A percentile compares a stretch with the other conserved stretches of the same genome.
Conservation (phyloP, 75 land plant species). For the Selaginella tamariscina region DNA sequence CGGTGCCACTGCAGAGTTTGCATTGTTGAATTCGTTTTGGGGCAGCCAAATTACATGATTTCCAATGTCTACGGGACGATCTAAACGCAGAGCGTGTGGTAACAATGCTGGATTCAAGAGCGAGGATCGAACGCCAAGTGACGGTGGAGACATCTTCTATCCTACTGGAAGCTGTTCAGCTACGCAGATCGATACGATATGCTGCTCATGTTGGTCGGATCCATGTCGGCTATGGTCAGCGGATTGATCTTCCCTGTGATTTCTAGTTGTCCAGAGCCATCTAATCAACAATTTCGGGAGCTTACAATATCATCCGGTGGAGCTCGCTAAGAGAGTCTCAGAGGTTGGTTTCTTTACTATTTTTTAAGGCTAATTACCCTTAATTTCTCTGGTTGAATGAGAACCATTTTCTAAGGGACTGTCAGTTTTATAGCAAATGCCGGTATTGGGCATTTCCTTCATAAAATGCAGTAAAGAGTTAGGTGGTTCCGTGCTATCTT, state of each 20-base stretch:
- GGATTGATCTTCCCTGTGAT: conserved; percentile 27
- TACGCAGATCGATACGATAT: conserved; percentile 34
- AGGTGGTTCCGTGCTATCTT: not conserved
- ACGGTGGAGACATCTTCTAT: not conserved
- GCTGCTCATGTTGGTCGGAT: conserved; percentile 30
- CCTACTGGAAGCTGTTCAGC: conserved; percentile 10
- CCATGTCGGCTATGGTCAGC: conserved; percentile 31
- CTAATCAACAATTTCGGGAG: conserved; percentile 26
- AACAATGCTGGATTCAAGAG: too few species aligned
- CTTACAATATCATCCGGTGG: conserved; percentile 16
- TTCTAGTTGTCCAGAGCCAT: conserved; percentile 23
- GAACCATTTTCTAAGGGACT: not conserved
- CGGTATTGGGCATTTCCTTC: not conserved
- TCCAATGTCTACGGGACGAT: too few species aligned
- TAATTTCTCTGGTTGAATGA: not conserved
- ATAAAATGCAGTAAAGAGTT: too few species aligned
- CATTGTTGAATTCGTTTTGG: too few species aligned
- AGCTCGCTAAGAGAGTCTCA: not conserved
- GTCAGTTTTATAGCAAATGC: not conserved
- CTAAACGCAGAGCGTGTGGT: too few species aligned
- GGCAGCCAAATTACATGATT: too few species aligned
- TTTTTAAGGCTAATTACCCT: conserved; percentile 1
- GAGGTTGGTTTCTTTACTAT: conserved; percentile 9
- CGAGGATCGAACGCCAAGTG: too few species aligned
- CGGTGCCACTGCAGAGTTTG: too few species aligned